phyloP scores from a whole-genome alignment of 352 stramenopile genomes.

The Phytopythium boreale region DNA sequence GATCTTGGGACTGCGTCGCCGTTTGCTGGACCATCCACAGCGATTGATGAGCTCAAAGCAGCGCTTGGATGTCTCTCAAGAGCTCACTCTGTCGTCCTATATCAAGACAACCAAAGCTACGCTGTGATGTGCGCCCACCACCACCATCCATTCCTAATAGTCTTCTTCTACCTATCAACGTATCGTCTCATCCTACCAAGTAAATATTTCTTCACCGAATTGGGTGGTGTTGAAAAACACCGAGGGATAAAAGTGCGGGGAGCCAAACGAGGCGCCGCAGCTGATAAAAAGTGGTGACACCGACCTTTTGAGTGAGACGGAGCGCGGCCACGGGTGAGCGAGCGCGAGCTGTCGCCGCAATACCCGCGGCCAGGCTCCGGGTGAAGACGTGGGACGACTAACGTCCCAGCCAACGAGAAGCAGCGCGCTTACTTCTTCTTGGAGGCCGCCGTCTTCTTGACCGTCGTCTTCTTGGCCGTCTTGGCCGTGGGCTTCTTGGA shows the following conservation, averaged over 20 bases:
- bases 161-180: too few relatives aligned
- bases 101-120: too few relatives aligned
- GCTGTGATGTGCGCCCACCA: too few relatives aligned
- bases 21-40: too few relatives aligned
- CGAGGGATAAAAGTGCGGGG: conserved; percentile 33
- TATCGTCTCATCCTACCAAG: background rate
- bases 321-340: background rate
- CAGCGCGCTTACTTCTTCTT: conserved; percentile 47
- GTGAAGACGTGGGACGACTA: background rate
- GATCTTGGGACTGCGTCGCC: too few relatives aligned
- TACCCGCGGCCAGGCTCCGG: background rate
- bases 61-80: too few relatives aligned
- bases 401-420: background rate
- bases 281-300: conserved; percentile 10
- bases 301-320: background rate
- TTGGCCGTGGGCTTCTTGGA: conserved; percentile 37
- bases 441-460: conserved; percentile 45
- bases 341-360: too few relatives aligned
- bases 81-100: too few relatives aligned
- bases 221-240: conserved; percentile 91
- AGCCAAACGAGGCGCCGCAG: conserved; percentile 5
- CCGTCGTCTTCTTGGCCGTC: conserved; percentile 26
- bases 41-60: too few relatives aligned
- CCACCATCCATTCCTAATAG: too few relatives aligned
- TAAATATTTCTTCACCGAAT: conserved; percentile 33